Conservation (phyloP, 257 asterid genomes). For the Solanum chmielewskii region DNA sequence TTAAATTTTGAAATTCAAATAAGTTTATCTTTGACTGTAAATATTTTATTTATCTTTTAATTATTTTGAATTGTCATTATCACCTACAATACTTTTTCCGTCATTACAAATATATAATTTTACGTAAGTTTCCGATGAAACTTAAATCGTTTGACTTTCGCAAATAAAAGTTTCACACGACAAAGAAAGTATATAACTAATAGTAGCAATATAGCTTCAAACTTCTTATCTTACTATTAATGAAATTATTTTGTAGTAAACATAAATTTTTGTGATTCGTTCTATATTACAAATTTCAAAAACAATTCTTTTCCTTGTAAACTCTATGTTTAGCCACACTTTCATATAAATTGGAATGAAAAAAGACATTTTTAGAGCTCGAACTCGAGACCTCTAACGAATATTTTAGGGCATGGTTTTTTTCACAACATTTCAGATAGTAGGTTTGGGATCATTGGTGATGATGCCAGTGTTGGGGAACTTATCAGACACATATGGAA, state of each 20-base stretch:
- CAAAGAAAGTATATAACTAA: neutral
- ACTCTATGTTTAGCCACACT: neutral
- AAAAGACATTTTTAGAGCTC: neutral
- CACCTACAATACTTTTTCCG: no score
- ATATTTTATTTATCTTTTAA: no score
- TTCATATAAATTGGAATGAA: rapidly evolving
- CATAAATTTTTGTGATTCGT: neutral
- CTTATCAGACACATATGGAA: constrained; percentile 73
- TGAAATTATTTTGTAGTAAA: no score
- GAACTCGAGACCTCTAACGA: neutral
- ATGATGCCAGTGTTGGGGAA: constrained; percentile 85
- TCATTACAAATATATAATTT: no score
- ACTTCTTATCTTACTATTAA: neutral
- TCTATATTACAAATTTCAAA: neutral
- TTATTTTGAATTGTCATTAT: no score
- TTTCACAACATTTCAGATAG: constrained; percentile 31
- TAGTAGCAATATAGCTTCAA: neutral
- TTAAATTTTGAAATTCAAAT: no score
- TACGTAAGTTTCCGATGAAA: rapidly evolving
- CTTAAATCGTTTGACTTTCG: no score
- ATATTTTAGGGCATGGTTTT: neutral
- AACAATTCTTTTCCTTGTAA: neutral
- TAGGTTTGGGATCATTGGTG: constrained; percentile 76
- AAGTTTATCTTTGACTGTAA: no score
- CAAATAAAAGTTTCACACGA: no score